These are phyloP conservation scores for Cyclospora cayetanensis DNA, from an alignment of 169 alveolate genomes.

Conservation along the genomic window DNA sequence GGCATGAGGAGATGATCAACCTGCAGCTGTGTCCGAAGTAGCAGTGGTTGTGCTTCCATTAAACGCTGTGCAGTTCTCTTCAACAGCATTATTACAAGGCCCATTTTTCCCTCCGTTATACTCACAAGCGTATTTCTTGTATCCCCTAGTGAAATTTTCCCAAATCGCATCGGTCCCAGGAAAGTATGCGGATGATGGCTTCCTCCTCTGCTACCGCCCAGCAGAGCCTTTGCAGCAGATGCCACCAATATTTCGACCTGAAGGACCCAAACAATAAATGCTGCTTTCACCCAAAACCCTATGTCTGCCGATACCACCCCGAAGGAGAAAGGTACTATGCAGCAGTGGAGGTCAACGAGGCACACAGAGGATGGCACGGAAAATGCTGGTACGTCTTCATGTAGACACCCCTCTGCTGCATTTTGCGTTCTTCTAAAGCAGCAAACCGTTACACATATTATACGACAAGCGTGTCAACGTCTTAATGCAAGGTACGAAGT, in stretches of 20 bases:
- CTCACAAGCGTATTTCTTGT: too few species aligned
- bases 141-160: too few species aligned
- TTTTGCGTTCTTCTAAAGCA: background rate
- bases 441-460: background rate
- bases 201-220: too few species aligned
- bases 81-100: too few species aligned
- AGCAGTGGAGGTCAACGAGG: conserved; percentile 42
- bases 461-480: background rate
- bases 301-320: conserved; percentile 62
- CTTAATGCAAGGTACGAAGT: background rate
- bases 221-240: conserved; percentile 17
- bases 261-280: background rate
- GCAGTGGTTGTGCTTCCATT: too few species aligned
- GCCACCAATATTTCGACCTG: conserved; percentile 14
- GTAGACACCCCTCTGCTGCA: background rate
- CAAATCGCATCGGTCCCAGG: too few species aligned
- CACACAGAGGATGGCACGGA: conserved; percentile 36
- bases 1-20: too few species aligned
- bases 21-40: too few species aligned
- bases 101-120: too few species aligned
- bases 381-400: conserved; percentile 32
- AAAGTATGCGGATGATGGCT: too few species aligned
- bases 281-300: conserved; percentile 49
- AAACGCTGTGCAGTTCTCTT: too few species aligned
- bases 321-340: conserved; percentile 63